Evolutionary conservation across 2,329 filamentous ascomycete genomes (phyloP).

Genomic region (Diaporthe sp.): DNA sequence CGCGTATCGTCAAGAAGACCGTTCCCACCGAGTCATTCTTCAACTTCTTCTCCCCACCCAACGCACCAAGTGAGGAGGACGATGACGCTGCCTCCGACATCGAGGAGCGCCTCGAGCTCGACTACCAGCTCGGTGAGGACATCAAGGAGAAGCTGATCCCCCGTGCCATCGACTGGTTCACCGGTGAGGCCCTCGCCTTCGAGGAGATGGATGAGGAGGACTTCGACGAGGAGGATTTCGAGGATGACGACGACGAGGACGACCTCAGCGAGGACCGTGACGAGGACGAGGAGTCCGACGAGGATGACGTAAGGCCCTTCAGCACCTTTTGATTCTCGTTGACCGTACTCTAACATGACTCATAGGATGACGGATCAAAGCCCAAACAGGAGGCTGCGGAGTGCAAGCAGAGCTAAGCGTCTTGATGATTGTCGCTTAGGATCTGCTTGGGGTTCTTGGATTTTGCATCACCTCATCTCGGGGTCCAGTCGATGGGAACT

Average conservation of each 20-base stretch:
- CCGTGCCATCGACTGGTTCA: slow-evolving; percentile 99
- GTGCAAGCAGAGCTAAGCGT: slow-evolving; percentile 90
- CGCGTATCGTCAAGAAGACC: slow-evolving; percentile 98
- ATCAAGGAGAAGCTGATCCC: slow-evolving; percentile 99
- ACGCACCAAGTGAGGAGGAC: slow-evolving; percentile 82
- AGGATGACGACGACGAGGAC: slow-evolving; percentile 94
- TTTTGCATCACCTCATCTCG: slow-evolving; percentile 32
- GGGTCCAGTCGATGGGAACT: slow-evolving; percentile 33
- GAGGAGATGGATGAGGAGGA: slow-evolving; percentile 92
- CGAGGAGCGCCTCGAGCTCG: slow-evolving; percentile 96
- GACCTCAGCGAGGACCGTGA: slow-evolving; percentile 88
- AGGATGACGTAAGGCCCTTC: slow-evolving; percentile 76
- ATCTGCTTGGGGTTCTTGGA: slow-evolving; percentile 38
- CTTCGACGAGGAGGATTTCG: slow-evolving; percentile 84
- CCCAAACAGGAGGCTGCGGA: slow-evolving; percentile 95
- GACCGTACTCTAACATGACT: slow-evolving; percentile 45
- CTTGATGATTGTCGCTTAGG: slow-evolving; percentile 29
- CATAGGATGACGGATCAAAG: slow-evolving; percentile 86
- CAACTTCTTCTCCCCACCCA: slow-evolving; percentile 98
- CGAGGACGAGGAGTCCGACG: slow-evolving; percentile 81
- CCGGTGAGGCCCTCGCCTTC: slow-evolving; percentile 95
- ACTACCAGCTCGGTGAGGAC: slow-evolving; percentile 98
- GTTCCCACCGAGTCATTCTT: slow-evolving; percentile 99
- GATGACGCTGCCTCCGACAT: slow-evolving; percentile 88
- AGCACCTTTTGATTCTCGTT: background rate